Percentiles rank a stretch among this genome's conserved stretches.
Conservation (phyloP, 2,329 filamentous ascomycete species). For the Cercospora sp. region DNA sequence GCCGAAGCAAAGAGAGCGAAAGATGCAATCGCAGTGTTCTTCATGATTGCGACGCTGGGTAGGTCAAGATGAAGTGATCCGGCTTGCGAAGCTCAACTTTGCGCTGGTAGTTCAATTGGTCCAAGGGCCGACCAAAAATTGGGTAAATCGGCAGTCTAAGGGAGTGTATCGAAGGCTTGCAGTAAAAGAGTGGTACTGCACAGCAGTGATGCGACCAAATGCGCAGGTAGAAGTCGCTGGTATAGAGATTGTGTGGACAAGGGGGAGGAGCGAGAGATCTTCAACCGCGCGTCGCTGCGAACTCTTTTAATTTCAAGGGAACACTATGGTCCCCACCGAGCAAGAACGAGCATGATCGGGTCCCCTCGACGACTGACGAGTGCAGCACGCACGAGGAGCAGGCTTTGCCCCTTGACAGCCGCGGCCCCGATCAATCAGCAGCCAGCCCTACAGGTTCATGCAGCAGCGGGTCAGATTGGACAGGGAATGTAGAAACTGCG, state of each 20-base stretch:
- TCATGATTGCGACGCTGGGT: constrained; percentile 21
- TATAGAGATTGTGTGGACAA: constrained; percentile 30
- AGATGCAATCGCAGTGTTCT: constrained; percentile 30
- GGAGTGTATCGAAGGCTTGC: constrained; percentile 32
- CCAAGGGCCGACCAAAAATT: constrained; percentile 22
- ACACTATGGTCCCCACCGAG: constrained; percentile 13
- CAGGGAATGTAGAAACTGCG: constrained; percentile 5
- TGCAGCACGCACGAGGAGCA: constrained; percentile 23
- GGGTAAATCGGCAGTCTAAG: constrained; percentile 16
- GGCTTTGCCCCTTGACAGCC: constrained; percentile 23
- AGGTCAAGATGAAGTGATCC: background rate
- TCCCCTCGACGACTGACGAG: constrained; percentile 12
- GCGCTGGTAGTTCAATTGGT: background rate
- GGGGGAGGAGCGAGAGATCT: constrained; percentile 20
- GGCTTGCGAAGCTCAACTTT: background rate
- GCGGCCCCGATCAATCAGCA: constrained; percentile 18
- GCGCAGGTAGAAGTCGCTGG: constrained; percentile 25
- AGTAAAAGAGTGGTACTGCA: constrained; percentile 39
- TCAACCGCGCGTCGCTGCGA: constrained; percentile 37
- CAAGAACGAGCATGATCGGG: constrained; percentile 14
- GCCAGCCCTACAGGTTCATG: constrained; percentile 13
- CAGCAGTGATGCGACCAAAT: constrained; percentile 39
- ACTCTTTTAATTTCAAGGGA: constrained; percentile 36
- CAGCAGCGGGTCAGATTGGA: background rate
- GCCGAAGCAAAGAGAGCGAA: constrained; percentile 28